Base-by-base conservation (phyloP, 495 filamentous ascomycete genomes). In the Xylaria longipes region DNA sequence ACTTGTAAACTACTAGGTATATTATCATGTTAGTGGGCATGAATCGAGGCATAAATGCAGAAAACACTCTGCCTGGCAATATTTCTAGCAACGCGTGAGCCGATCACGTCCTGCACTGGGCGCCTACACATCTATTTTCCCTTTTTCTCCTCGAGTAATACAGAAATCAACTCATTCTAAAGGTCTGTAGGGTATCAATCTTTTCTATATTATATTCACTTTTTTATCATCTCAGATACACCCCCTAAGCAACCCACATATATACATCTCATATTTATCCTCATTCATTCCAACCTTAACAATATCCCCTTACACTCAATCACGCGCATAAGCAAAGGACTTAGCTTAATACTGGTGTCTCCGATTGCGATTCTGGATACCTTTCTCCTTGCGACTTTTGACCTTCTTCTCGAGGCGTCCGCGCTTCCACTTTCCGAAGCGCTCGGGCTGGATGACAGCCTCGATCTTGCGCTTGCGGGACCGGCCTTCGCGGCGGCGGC, bases 351-450 rank as follows among this genome's bases (percentile, higher is more conserved):
- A 80, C 48, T 92, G 93, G 57, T 89, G 86, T 84, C 95, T 89
- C 79, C 84, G 83, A 63, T 89, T 89, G 77, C 90, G 88, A 80
- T 91, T 86, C 80, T 91, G 89, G 74, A 80, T 76, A 0, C 91
- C 89, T 81, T 87, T 93, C 81, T 92, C 93, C 83, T 92, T 95
- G 78, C 92, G 88, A 83, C 89, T 90, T 73, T 89, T 91, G 80
- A 90, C 94, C 87, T 95, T 94, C 83, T 89, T 90, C 75, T 95
- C 94, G 69, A 91, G 89, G 83, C 92, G 95, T 81, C 90, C 92
- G 81, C 87, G 89, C 90, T 98, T 99, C 74, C 91, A 89, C 76
- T 85, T 85, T 14, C 90, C 93, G 70, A 87, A 87, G 74, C 85
- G 90, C 84, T 97, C 94, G 12, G 96, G 95, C 71, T 91, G 88